Evolutionary conservation across 176 grass and related monocot genomes (phyloP), one percentile per base, ranked within the genome.

Genomic region (Alopecurus myosuroides): DNA sequence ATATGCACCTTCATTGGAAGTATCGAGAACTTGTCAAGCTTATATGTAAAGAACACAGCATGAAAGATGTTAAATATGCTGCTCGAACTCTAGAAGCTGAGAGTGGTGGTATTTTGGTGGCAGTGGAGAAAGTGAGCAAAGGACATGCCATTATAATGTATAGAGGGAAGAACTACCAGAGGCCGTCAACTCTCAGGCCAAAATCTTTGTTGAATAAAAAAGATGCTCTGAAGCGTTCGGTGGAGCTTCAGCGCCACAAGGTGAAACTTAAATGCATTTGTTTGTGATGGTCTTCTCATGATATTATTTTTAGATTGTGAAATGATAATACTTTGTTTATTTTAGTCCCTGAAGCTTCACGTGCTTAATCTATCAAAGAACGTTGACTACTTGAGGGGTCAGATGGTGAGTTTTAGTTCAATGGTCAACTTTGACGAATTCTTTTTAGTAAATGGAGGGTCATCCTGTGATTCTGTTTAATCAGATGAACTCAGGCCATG

Each of bases 1-100:
- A 98, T 70, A 94, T 98, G 96, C 96, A 98, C 74, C 91, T 98
- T 77, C 93, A 94, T 63, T 98, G 93, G 93, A 98, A 98, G 70
- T 98, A 98, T 80, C 80, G 91, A 77, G 93, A 95, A 83, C 93
- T 95, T 79, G 91, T 95, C 64, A 95, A 98, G 65, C 85, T 98
- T 85, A 94, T 95, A 67, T 93, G 89, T n/a, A 98, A 93, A 85
- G 89, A 98, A 53, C 89, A 88, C 64, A 79, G 48, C 76, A 88
- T 93, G 11, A 60, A 92, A 74, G 83, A 91, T 87, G 91, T 92
- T 56, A 85, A 93, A 89, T 56, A 57, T 85, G 85, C 76, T 36
- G 96, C 96, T 81, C 85, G 35, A 75, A 87, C 70, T n/a, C 81
- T 98, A 75, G 96, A 98, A 86, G 86, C 77, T 23, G 96, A 92